Evolutionary conservation across 148 eudicot genomes (phyloP).

Genomic region (Amaranthus cruentus): DNA sequence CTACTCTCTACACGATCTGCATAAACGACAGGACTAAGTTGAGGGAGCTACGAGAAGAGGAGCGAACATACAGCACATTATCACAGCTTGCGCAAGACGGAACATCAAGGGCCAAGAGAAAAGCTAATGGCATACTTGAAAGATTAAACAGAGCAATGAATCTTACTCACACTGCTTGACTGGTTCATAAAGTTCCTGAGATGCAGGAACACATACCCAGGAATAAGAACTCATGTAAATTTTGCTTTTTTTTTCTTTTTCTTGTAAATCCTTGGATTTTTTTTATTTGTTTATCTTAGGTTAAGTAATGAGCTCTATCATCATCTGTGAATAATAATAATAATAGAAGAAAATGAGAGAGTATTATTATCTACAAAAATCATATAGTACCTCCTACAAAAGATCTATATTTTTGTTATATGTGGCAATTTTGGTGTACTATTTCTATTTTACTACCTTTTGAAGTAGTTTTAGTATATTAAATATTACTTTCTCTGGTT

Average conservation of each 20-base stretch:
- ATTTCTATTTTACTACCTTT: conserved; percentile 2
- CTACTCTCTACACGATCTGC: conserved; percentile 62
- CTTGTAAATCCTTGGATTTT: conserved; percentile 33
- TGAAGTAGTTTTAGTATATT: conserved; percentile 12
- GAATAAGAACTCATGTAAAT: conserved; percentile 30
- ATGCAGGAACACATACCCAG: conserved; percentile 1
- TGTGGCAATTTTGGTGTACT: conserved; percentile 19
- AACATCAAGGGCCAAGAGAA: conserved; percentile 90
- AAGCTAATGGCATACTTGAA: conserved; percentile 80
- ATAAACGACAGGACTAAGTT: conserved; percentile 56
- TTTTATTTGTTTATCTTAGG: conserved; percentile 12
- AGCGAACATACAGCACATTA: conserved; percentile 47
- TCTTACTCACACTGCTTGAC: conserved; percentile 64
- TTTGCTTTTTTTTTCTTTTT: conserved; percentile 23
- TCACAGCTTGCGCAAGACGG: conserved; percentile 75
- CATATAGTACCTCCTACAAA: conserved; percentile 7
- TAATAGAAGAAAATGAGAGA: not conserved
- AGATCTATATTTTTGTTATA: conserved; percentile 1
- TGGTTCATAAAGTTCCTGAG: not conserved
- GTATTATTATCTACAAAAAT: conserved; percentile 18
- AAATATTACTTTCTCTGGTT: too few relatives aligned
- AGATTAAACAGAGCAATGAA: conserved; percentile 55
- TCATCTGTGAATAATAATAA: conserved; percentile 26
- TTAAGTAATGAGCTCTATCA: conserved; percentile 11
- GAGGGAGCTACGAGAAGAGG: conserved; percentile 79